Evolutionary conservation across 179 eudicot genomes (phyloP), one percentile per base, ranked within the genome.

Genomic region (Corrigiola litoralis): DNA sequence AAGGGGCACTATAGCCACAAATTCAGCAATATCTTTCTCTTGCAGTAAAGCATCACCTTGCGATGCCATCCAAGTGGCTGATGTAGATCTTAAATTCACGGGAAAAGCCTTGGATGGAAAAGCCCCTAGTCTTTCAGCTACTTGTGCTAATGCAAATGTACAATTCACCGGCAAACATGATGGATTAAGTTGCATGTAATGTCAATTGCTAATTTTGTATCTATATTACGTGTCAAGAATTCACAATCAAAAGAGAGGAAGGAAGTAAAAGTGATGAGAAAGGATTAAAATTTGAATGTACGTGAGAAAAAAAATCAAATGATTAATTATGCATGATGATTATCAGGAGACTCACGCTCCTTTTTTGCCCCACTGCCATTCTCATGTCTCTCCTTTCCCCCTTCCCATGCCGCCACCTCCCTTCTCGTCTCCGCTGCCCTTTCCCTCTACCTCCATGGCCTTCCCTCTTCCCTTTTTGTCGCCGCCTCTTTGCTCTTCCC

Each of bases 41-140:
- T 86, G 96, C 76, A 81, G 84, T 48, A 5, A 45, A 2, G 38
- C 72, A 16, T 10, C 29, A 10, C 89, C 92, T 2, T 88, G 96
- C 17, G 72, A 78, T 14, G 80, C 69, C 24, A 46, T 88, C 6
- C 72, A 79, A 48, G 68, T 88, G 65, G 63, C 32, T 1, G 75
- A 82, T 45, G 63, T 88, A 1, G 59, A 77, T 38, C 44, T 88
- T 20, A 42, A 37, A 13, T 28, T 65, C 7, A 41, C 45, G 12
- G 69, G 65, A 16, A 55, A 49, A 58, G 9, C 68, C 3, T 29
- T 38, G 10, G 36, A 50, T 28, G 50, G 34, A 10, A 58, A 67
- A 5, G 29, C 13, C 1, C 29, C 58, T 44, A 12, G 56, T 8
- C 52, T 74, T 32, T 42, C 61, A 0, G 62, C 83, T n/a, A 24